These are phyloP conservation scores for Lagerstroemia fauriei DNA, from an alignment of 441 rosid species.

Conservation along the genomic window DNA sequence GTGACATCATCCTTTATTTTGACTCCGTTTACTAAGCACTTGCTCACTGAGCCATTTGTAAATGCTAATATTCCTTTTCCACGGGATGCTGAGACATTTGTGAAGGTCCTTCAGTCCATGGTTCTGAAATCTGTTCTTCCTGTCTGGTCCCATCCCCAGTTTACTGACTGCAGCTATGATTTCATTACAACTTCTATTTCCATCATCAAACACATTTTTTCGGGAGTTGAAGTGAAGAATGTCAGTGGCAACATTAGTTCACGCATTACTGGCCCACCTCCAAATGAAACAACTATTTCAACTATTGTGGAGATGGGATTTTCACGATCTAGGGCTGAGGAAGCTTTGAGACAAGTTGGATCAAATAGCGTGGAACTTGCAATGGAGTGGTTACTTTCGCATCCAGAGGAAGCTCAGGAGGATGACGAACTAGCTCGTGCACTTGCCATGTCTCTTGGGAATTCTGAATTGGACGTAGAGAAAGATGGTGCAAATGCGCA, in stretches of 20 bases:
- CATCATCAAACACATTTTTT: constrained; percentile 81
- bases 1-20: constrained; percentile 86
- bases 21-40: constrained; percentile 85
- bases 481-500: constrained; percentile 55
- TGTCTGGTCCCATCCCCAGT: constrained; percentile 86
- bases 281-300: constrained; percentile 78
- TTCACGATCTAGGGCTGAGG: constrained; percentile 92
- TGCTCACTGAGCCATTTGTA: constrained; percentile 75
- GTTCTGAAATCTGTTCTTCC: constrained; percentile 93
- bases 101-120: constrained; percentile 90
- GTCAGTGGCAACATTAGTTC: constrained; percentile 49
- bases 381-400: constrained; percentile 97
- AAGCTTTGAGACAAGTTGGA: constrained; percentile 93
- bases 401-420: constrained; percentile 86
- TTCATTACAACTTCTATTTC: constrained; percentile 76
- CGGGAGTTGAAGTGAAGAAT: constrained; percentile 93
- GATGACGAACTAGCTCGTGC: constrained; percentile 99
- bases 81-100: constrained; percentile 84
- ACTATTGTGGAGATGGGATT: constrained; percentile 99
- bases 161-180: constrained; percentile 77
- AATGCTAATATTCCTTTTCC: constrained; percentile 71
- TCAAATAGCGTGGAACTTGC: constrained; percentile 95
- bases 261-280: constrained; percentile 85
- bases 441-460: constrained; percentile 95
- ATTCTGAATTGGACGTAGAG: constrained; percentile 75